These are phyloP conservation scores for Aschersonia sp. DNA, from an alignment of 2,329 filamentous ascomycete species.

Conservation along the genomic window DNA sequence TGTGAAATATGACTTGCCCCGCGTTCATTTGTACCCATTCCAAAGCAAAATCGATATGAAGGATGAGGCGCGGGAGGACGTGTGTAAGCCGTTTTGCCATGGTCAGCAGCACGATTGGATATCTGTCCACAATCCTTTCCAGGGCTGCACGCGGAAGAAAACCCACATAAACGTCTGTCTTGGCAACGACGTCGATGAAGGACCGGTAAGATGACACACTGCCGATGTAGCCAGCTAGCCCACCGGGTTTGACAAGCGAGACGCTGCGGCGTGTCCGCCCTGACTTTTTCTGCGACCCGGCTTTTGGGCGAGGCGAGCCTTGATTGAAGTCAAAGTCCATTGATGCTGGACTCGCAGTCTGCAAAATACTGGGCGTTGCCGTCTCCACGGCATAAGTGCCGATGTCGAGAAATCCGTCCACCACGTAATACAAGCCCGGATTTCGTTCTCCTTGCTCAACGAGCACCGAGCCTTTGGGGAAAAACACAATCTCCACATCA, in stretches of 20 bases:
- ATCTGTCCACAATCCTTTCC: constrained; percentile 82
- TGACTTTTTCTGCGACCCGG: constrained; percentile 20
- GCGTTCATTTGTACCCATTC: constrained; percentile 97
- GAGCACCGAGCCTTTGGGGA: constrained; percentile 83
- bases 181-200: constrained; percentile 91
- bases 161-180: constrained; percentile 95
- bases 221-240: constrained; percentile 85
- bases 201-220: constrained; percentile 91
- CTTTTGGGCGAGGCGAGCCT: not conserved
- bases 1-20: constrained; percentile 86
- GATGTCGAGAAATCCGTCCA: constrained; percentile 92
- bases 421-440: constrained; percentile 90
- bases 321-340: constrained; percentile 3
- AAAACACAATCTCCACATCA: constrained; percentile 94
- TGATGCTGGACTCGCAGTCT: constrained; percentile 12
- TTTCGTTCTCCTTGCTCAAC: constrained; percentile 97
- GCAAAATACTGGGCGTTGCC: constrained; percentile 17
- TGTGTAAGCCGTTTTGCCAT: constrained; percentile 92
- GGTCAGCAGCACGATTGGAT: constrained; percentile 82
- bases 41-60: constrained; percentile 95
- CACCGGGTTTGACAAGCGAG: constrained; percentile 86
- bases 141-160: constrained; percentile 77
- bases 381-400: constrained; percentile 45
- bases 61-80: constrained; percentile 72
- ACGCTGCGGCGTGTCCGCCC: constrained; percentile 48